phyloP scores from a whole-genome alignment of 1,284 basidiomycete genomes.

The Papiliotrema flavescens region DNA sequence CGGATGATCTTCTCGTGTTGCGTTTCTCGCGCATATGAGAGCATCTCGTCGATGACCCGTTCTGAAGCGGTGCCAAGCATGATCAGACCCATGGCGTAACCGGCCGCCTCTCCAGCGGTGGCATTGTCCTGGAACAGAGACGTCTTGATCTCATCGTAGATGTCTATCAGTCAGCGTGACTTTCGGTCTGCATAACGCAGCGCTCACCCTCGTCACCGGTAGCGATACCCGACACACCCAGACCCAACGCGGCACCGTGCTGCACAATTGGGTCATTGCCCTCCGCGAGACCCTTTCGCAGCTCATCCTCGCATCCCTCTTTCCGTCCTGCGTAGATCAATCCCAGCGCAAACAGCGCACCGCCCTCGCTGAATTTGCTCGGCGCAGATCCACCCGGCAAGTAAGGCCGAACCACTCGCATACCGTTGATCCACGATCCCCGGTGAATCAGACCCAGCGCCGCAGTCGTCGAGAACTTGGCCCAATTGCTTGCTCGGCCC shows the following conservation, averaged over 20 bases:
- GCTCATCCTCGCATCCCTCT: slow-evolving; percentile 65
- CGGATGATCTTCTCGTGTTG: slow-evolving; percentile 98
- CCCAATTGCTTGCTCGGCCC: slow-evolving; percentile 89
- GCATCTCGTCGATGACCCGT: slow-evolving; percentile 82
- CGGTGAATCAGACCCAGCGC: slow-evolving; percentile 95
- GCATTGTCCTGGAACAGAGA: slow-evolving; percentile 88
- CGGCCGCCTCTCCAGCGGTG: slow-evolving; percentile 87
- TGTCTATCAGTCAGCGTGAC: slow-evolving; percentile 52
- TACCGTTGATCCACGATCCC: slow-evolving; percentile 87
- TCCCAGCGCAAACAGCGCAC: slow-evolving; percentile 88
- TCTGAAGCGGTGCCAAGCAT: slow-evolving; percentile 86
- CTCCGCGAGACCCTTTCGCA: slow-evolving; percentile 62
- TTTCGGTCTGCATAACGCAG: not conserved
- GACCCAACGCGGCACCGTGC: slow-evolving; percentile 89
- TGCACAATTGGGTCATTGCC: slow-evolving; percentile 73
- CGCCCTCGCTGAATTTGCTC: slow-evolving; percentile 81
- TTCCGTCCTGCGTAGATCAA: slow-evolving; percentile 73
- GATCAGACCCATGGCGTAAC: slow-evolving; percentile 92
- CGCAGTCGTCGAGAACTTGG: slow-evolving; percentile 93
- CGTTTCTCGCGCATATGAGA: slow-evolving; percentile 88
- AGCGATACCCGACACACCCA: slow-evolving; percentile 89
- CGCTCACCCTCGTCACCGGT: slow-evolving; percentile 65
- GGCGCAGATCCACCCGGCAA: slow-evolving; percentile 66
- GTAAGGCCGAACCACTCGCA: slow-evolving; percentile 89
- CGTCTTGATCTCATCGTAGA: slow-evolving; percentile 85